Conservation (phyloP, 345 rosid species). For the Cardamine occulta region DNA sequence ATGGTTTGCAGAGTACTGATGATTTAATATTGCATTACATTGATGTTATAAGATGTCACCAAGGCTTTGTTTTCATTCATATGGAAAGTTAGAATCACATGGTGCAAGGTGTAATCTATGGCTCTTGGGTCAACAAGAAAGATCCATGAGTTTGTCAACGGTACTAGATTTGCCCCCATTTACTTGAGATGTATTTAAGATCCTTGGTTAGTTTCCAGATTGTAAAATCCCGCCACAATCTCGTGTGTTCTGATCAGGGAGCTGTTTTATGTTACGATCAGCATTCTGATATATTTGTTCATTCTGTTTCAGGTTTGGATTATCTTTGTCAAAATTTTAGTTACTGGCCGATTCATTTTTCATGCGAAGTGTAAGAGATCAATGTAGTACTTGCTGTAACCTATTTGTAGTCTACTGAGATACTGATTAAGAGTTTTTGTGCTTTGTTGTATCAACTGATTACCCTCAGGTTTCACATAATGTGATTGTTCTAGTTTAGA, state of each 20-base stretch:
- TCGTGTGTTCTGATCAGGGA: neutral
- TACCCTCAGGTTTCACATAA: neutral
- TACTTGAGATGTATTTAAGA: neutral
- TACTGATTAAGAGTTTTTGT: neutral
- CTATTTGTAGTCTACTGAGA: neutral
- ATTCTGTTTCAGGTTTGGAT: conserved; percentile 17
- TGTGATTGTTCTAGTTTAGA: neutral
- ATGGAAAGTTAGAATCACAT: neutral
- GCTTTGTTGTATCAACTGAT: neutral
- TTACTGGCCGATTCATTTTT: neutral
- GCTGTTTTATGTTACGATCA: neutral
- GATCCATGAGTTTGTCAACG: neutral
- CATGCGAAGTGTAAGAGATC: neutral
- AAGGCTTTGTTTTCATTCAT: neutral
- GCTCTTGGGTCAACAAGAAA: neutral
- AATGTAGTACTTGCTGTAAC: neutral
- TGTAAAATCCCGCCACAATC: neutral
- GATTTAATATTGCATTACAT: neutral
- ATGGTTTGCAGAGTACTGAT: neutral
- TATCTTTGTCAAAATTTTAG: neutral
- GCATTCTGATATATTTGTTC: neutral
- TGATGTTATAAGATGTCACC: neutral
- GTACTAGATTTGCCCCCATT: neutral
- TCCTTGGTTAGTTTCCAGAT: neutral
- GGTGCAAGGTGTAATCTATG: neutral